These are phyloP conservation scores for Paralagenidium karlingii DNA, from an alignment of 352 stramenopile species.

Conservation along the genomic window DNA sequence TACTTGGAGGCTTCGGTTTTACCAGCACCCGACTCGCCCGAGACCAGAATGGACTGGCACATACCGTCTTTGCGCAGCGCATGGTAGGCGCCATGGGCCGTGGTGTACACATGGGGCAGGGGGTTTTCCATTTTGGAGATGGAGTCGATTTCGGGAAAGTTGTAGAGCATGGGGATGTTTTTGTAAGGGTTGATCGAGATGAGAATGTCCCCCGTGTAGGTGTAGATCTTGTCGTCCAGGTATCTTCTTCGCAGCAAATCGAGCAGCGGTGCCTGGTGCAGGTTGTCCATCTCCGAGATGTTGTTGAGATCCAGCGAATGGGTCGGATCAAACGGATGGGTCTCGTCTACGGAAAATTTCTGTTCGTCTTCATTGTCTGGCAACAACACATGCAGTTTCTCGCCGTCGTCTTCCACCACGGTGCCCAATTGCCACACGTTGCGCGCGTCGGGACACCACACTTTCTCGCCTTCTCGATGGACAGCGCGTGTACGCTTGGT, in stretches of 20 bases:
- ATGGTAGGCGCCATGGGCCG: slow-evolving; percentile 70
- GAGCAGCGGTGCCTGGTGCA: slow-evolving; percentile 86
- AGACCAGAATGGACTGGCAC: slow-evolving; percentile 82
- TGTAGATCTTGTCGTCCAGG: slow-evolving; percentile 91
- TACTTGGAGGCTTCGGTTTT: slow-evolving; percentile 88
- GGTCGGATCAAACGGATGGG: slow-evolving; percentile 85
- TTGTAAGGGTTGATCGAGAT: slow-evolving; percentile 97
- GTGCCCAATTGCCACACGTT: slow-evolving; percentile 82
- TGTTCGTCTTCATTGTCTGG: slow-evolving; percentile 72
- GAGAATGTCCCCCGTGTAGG: slow-evolving; percentile 90
- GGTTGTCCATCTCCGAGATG: slow-evolving; percentile 90
- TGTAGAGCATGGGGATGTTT: slow-evolving; percentile 87
- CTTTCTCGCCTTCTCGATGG: slow-evolving; percentile 75
- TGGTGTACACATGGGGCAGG: slow-evolving; percentile 78
- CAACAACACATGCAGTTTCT: slow-evolving; percentile 72
- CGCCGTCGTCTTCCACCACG: slow-evolving; percentile 75
- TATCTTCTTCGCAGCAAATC: slow-evolving; percentile 81
- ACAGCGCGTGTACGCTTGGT: slow-evolving; percentile 10
- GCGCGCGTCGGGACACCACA: slow-evolving; percentile 74
- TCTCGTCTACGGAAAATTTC: slow-evolving; percentile 61
- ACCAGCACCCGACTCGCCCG: slow-evolving; percentile 73
- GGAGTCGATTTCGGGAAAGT: slow-evolving; percentile 80
- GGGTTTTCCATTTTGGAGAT: slow-evolving; percentile 80
- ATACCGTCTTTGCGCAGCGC: slow-evolving; percentile 63
- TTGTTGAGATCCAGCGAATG: slow-evolving; percentile 83